Evolutionary conservation across 2,329 filamentous ascomycete genomes (phyloP), one percentile per base, ranked within the genome.

Genomic region (Cercospora beticola): DNA sequence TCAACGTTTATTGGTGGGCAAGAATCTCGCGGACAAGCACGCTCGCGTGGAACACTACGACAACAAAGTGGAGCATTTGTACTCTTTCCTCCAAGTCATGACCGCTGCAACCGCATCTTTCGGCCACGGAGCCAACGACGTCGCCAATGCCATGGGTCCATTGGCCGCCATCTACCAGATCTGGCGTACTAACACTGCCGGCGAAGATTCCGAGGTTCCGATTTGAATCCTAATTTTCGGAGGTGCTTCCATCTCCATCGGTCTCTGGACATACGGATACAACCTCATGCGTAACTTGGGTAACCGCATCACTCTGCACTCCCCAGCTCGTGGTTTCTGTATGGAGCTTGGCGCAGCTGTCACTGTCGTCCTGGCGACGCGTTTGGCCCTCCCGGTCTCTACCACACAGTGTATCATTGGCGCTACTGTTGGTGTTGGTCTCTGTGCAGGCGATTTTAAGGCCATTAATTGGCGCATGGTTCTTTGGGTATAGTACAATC

Each of bases 31-130:
- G 40, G 54, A 69, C 46, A 65, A 70, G 61, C 86, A 89, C 75
- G 86, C 86, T 14, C 83, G 81, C 14, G 86, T 85, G 2, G 78
- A 83, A 23, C 86, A 88, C 75, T 89, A 85, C 78, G 85, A 89
- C 74, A 88, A 88, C 78, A 83, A 84, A 68, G 82, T 85, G 70
- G 87, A 89, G 78, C 86, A 86, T 79, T 83, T 86, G 12, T 90
- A 89, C 80, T 88, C 87, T 5, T 90, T 88, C 75, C 83, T 89
- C 73, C 88, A 90, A 78, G 76, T 90, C 68, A 78, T 89, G 68
- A 89, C 88, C n/a, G 89, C 89, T 67, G 89, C 88, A 80, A 91
- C 89, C 67, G 89, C 89, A 43, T 90, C 88, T 1, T 90, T 92
- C 72, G 88, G 88, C 1, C 89, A 90, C 78, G 88, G 88, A n/a